A percentile compares a stretch with the other conserved stretches of the same genome.
Conservation (phyloP, 164 flowering plant genomes). For the Vitis rotundifolia region DNA sequence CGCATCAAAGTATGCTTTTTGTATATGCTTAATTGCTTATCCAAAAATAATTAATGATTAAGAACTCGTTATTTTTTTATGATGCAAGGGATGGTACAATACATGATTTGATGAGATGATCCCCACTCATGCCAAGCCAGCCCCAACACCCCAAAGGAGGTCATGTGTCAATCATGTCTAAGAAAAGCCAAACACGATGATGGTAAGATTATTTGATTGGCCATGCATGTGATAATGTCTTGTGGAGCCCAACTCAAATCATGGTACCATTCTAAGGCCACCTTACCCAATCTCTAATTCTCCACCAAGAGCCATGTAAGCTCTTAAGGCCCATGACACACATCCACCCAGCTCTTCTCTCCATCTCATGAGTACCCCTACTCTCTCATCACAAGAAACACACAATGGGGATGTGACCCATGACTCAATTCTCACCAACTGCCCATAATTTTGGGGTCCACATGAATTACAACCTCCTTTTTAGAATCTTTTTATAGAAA, state of each 20-base stretch:
- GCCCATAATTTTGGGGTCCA: too few relatives aligned
- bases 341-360: not conserved
- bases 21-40: too few relatives aligned
- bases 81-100: too few relatives aligned
- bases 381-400: too few relatives aligned
- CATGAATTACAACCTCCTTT: not conserved
- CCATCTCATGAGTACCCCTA: too few relatives aligned
- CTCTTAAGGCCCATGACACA: not conserved
- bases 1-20: too few relatives aligned
- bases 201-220: slow-evolving; percentile 16
- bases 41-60: too few relatives aligned
- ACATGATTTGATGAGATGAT: too few relatives aligned
- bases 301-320: not conserved
- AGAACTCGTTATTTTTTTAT: too few relatives aligned
- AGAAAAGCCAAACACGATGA: slow-evolving; percentile 12
- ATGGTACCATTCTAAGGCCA: not conserved
- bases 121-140: not conserved
- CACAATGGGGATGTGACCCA: not conserved
- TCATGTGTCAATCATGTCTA: slow-evolving; percentile 11
- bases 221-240: slow-evolving; percentile 17
- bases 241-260: slow-evolving; percentile 2
- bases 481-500: too few relatives aligned
- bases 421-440: not conserved
- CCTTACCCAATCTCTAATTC: too few relatives aligned
- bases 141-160: not conserved